Evolutionary conservation across 2,329 filamentous ascomycete species (phyloP).

Genomic region (Colletotrichum tropicale): DNA sequence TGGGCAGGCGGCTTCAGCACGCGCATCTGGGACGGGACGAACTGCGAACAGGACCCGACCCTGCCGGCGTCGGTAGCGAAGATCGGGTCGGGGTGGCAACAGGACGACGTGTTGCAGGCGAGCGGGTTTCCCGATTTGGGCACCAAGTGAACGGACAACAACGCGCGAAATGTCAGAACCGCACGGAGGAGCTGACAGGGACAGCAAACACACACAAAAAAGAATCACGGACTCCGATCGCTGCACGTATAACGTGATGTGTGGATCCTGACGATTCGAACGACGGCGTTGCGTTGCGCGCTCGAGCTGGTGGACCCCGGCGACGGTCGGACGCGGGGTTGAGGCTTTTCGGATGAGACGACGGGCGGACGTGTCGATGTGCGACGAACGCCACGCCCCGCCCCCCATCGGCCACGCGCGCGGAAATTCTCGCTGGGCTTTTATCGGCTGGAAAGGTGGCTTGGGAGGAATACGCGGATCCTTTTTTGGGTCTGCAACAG

Average conservation of each 20-base stretch:
- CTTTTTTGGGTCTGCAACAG: accelerated
- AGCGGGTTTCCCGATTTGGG: neutral
- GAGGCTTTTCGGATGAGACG: neutral
- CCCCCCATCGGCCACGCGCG: neutral
- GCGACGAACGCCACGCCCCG: neutral
- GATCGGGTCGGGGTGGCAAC: neutral
- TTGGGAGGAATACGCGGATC: neutral
- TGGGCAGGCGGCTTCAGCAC: constrained; percentile 16
- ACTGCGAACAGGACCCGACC: constrained; percentile 10
- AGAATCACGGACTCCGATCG: neutral
- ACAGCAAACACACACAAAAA: neutral
- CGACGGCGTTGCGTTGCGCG: neutral
- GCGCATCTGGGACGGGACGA: constrained; percentile 16
- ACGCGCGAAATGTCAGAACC: neutral
- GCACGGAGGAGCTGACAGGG: neutral
- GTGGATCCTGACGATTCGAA: neutral
- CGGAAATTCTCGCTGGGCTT: neutral
- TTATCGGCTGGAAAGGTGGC: neutral
- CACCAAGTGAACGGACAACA: neutral
- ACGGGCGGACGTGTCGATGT: neutral
- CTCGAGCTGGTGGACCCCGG: neutral
- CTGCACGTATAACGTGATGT: neutral
- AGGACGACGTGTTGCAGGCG: neutral
- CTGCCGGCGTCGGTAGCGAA: constrained; percentile 6
- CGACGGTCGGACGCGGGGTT: neutral